Evolutionary conservation across 352 stramenopile species (phyloP), one percentile per base, ranked within the genome.

Genomic region (Phytophthora cryptogea): DNA sequence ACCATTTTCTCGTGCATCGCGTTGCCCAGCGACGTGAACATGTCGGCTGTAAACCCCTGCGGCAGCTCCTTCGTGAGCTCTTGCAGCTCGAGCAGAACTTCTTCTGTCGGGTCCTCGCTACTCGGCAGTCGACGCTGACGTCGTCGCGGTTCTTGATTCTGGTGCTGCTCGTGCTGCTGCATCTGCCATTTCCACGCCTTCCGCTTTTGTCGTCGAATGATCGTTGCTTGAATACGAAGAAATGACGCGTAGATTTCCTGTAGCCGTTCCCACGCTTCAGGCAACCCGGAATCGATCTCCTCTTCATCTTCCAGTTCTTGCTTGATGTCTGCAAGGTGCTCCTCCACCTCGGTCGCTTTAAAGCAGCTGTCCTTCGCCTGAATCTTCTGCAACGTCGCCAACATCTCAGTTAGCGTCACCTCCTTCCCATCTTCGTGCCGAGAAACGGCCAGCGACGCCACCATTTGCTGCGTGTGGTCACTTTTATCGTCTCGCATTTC

Each of bases 1-100:
- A 54, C 47, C 60, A 65, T 66, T 49, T 66, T 65, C 32, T 72
- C 60, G 36, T 72, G 72, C 50, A 86, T 82, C 8, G 72, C 77
- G n/a, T 78, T 78, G 9, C 77, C 77, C 26, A 87, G 60, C 11
- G 72, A 80, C n/a, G 66, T 69, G 54, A 87, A 87, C 74, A 84
- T 87, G 48, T 83, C 74, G 49, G 77, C 54, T 5, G 77, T 87
- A 35, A 87, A 84, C 1, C 77, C 77, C 52, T 80, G 72, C 2
- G 77, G 77, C 9, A 87, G 53, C 37, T 72, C 65, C 33, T 63
- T 80, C 8, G 73, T 72, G 31, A 82, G 50, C 41, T 76, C 52
- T 37, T 78, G 52, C 26, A 82, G 54, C 31, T 77, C 49, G 2
- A 63, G 50, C 53, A 78, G 50, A 26, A 80, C 70, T 31, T 74